Evolutionary conservation across 83 land plant species (phyloP).

Genomic region (Picea abies): DNA sequence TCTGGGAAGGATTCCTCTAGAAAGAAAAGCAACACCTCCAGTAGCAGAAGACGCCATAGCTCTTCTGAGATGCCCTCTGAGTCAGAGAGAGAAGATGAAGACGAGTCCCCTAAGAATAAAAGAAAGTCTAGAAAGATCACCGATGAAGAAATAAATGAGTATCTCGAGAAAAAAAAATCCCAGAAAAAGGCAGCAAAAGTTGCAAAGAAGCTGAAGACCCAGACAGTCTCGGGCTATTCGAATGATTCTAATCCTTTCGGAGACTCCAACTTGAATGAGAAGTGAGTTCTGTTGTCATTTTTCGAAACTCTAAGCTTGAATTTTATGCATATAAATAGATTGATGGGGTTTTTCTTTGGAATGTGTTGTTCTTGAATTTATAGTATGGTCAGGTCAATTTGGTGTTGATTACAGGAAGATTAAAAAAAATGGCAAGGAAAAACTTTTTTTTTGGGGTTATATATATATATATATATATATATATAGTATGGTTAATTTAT

Average conservation of each 20-base stretch:
- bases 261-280: constrained; percentile 90
- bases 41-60: constrained; percentile 6
- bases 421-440: no score
- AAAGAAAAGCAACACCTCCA: neutral
- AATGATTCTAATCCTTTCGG: constrained; percentile 99
- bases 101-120: constrained; percentile 15
- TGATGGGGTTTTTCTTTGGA: no score
- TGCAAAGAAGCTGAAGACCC: constrained; percentile 85
- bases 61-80: neutral
- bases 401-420: no score
- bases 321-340: neutral
- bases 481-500: no score
- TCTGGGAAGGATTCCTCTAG: neutral
- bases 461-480: no score
- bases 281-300: constrained; percentile 34
- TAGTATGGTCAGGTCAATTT: no score
- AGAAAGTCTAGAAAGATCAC: constrained; percentile 40
- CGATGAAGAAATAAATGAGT: constrained; percentile 75
- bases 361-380: no score
- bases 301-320: neutral
- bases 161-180: constrained; percentile 77
- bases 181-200: constrained; percentile 83
- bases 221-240: constrained; percentile 88
- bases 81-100: constrained; percentile 26
- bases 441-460: no score